Conservation (phyloP, 208 protist species). For the Crithidia acanthocephali region DNA sequence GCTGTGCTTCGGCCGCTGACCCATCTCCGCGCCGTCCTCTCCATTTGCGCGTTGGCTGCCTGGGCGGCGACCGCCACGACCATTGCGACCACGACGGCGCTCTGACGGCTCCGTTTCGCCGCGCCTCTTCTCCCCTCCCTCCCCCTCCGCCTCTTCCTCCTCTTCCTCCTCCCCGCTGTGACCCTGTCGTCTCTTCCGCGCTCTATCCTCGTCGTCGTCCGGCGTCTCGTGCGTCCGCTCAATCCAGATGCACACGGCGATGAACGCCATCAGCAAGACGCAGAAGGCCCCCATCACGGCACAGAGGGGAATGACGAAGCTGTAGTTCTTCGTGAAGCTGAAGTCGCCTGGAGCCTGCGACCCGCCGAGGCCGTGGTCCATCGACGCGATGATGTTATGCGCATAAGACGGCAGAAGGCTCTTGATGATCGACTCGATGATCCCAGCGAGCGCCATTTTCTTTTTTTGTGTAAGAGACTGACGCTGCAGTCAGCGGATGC, state of each 20-base stretch:
- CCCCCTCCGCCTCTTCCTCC: neutral
- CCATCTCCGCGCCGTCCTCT: neutral
- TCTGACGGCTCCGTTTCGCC: no score
- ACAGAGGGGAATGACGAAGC: slow-evolving; percentile 9
- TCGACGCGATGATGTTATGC: neutral
- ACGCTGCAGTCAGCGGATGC: neutral
- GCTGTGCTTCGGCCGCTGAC: neutral
- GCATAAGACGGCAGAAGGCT: neutral
- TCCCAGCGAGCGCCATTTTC: slow-evolving; percentile 1
- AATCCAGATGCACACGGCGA: slow-evolving; percentile 8
- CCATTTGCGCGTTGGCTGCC: neutral
- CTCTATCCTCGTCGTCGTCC: neutral
- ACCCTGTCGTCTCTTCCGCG: neutral
- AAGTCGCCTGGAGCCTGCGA: neutral
- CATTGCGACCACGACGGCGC: neutral
- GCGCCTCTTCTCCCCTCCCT: neutral
- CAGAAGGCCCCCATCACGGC: slow-evolving; percentile 17
- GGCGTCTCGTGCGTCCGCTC: slow-evolving; percentile 1
- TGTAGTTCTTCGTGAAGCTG: slow-evolving; percentile 12
- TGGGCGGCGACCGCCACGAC: neutral
- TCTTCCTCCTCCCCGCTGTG: neutral
- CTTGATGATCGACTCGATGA: slow-evolving; percentile 10
- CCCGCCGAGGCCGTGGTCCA: neutral
- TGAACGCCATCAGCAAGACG: neutral
- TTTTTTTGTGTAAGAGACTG: neutral